Evolutionary conservation across 345 rosid species (phyloP).

Genomic region (Ceriops zippeliana): DNA sequence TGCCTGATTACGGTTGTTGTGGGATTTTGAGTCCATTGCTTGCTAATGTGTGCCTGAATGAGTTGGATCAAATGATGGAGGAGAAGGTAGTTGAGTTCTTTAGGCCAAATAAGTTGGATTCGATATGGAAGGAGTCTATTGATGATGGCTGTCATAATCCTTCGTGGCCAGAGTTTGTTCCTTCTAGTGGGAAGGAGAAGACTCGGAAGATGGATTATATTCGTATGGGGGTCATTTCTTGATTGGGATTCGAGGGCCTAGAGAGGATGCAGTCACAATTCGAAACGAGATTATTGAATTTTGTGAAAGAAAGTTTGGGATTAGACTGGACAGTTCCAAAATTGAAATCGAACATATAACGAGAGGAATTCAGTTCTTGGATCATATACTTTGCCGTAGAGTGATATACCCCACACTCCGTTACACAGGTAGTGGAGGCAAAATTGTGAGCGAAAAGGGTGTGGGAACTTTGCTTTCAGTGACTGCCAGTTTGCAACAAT

Average conservation of each 20-base stretch:
- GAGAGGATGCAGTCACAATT: conserved; percentile 74
- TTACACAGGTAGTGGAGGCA: conserved; percentile 76
- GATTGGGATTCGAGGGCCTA: conserved; percentile 88
- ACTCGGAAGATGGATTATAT: conserved; percentile 92
- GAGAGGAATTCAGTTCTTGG: conserved; percentile 87
- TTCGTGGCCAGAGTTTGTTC: conserved; percentile 99
- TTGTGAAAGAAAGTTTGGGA: conserved; percentile 51
- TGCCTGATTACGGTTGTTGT: conserved; percentile 79
- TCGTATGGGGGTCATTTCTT: conserved; percentile 84
- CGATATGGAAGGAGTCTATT: conserved; percentile 84
- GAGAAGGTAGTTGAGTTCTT: conserved; percentile 58
- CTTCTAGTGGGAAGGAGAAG: conserved; percentile 81
- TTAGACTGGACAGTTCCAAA: conserved; percentile 68
- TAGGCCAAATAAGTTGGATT: conserved; percentile 69
- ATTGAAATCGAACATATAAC: conserved; percentile 81
- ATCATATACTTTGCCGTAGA: conserved; percentile 78
- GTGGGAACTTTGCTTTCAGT: conserved; percentile 93
- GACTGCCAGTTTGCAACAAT: conserved; percentile 83
- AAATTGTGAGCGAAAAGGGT: conserved; percentile 77
- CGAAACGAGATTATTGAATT: conserved; percentile 68
- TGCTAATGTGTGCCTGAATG: conserved; percentile 78
- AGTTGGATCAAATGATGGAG: conserved; percentile 82
- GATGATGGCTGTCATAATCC: conserved; percentile 90
- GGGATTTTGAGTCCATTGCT: conserved; percentile 93
- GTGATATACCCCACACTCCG: conserved; percentile 84